These are phyloP conservation scores for Coniochaeta hoffmannii DNA, from an alignment of 2,329 filamentous ascomycete species.

Conservation along the genomic window DNA sequence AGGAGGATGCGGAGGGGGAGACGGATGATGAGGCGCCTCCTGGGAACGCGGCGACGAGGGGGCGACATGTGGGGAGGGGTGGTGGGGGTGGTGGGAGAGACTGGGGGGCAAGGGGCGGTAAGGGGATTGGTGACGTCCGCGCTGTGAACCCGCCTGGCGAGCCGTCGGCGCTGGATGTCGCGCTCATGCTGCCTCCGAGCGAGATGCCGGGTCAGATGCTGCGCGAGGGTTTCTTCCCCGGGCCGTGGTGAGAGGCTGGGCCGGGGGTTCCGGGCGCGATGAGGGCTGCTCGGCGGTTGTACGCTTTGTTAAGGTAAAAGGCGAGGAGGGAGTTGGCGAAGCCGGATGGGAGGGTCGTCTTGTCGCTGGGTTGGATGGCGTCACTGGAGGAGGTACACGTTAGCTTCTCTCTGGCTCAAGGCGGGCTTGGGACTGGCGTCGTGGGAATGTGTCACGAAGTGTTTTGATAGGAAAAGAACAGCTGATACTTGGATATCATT, in stretches of 20 bases:
- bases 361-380: not conserved
- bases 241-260: not conserved
- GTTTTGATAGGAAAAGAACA: too few species aligned
- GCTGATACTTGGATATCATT: too few species aligned
- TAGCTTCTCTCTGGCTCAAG: not conserved
- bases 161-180: not conserved
- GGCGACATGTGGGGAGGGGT: not conserved
- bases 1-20: not conserved
- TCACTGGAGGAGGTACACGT: not conserved
- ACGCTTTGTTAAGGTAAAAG: not conserved
- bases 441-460: too few species aligned
- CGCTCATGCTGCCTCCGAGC: not conserved
- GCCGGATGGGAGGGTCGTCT: not conserved
- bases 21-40: not conserved
- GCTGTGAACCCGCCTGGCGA: not conserved
- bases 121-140: not conserved
- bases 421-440: not conserved
- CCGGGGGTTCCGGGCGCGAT: not conserved
- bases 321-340: not conserved
- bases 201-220: not conserved
- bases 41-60: not conserved
- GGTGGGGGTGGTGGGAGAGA: not conserved
- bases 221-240: not conserved
- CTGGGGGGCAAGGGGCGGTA: not conserved
- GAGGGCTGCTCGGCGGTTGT: not conserved